Evolutionary conservation across 2,329 filamentous ascomycete species (phyloP).

Genomic region (Claviceps sorghi): DNA sequence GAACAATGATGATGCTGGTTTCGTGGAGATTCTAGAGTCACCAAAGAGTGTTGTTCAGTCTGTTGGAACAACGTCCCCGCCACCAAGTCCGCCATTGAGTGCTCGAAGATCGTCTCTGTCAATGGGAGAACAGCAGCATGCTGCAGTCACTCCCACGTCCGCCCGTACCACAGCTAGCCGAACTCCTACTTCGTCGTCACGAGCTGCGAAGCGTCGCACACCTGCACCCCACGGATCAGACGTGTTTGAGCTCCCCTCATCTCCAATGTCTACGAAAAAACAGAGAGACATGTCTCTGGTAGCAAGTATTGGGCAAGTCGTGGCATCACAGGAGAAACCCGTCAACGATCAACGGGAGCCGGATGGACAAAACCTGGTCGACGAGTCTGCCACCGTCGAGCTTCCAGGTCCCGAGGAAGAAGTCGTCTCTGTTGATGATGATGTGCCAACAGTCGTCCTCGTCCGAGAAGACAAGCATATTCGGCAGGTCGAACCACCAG

Average conservation of each 20-base stretch:
- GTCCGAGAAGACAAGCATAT: not conserved
- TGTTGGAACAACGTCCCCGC: constrained; percentile 2
- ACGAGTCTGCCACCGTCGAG: not conserved
- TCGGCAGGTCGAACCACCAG: not conserved
- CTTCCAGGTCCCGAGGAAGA: not conserved
- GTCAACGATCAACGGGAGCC: not conserved
- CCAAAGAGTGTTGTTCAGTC: not conserved
- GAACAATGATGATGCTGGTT: constrained; percentile 1
- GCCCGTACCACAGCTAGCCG: not conserved
- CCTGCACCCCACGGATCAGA: constrained; percentile 1
- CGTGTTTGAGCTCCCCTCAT: constrained; percentile 4
- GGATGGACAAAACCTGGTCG: not conserved
- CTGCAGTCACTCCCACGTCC: not conserved
- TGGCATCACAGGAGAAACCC: not conserved
- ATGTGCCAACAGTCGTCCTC: not conserved
- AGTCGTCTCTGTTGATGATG: not conserved
- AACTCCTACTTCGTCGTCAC: not conserved
- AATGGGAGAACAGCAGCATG: not conserved
- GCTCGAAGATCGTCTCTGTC: not conserved
- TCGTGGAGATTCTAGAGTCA: constrained; percentile 1
- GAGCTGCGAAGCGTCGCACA: not conserved
- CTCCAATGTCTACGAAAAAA: not conserved
- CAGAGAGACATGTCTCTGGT: not conserved
- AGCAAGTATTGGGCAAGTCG: not conserved
- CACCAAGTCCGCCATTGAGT: constrained; percentile 2